Evolutionary conservation across 768 basidiomycete genomes (phyloP).

Genomic region (Leccinum subgranulosum): DNA sequence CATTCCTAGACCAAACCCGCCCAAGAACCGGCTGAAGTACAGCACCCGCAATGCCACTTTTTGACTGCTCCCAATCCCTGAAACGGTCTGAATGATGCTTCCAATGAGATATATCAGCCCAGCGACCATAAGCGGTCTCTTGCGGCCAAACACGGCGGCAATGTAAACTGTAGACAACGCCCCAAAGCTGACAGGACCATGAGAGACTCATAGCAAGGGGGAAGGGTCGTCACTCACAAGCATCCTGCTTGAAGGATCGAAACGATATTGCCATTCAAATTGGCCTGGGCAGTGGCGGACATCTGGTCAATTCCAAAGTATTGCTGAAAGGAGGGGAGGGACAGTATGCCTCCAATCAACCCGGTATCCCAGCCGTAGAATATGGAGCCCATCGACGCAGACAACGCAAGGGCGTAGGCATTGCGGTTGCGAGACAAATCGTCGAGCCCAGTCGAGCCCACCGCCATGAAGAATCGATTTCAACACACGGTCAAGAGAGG

Average conservation of each 20-base stretch:
- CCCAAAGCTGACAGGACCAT: slow-evolving; percentile 35
- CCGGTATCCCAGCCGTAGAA: slow-evolving; percentile 51
- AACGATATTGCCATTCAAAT: slow-evolving; percentile 51
- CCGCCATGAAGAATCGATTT: not conserved
- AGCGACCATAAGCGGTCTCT: slow-evolving; percentile 40
- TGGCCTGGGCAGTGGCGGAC: slow-evolving; percentile 35
- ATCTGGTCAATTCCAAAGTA: slow-evolving; percentile 46
- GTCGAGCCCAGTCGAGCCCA: slow-evolving; percentile 25
- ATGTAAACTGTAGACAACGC: slow-evolving; percentile 40
- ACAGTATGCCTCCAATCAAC: slow-evolving; percentile 48
- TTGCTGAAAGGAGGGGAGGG: slow-evolving; percentile 43
- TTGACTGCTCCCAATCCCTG: slow-evolving; percentile 39
- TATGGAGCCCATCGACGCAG: slow-evolving; percentile 46
- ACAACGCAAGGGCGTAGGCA: slow-evolving; percentile 43
- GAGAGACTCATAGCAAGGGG: not conserved
- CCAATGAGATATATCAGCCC: slow-evolving; percentile 48
- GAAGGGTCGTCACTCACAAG: slow-evolving; percentile 34
- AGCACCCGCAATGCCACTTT: slow-evolving; percentile 36
- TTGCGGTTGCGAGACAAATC: slow-evolving; percentile 36
- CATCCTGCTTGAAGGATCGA: slow-evolving; percentile 47
- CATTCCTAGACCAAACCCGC: slow-evolving; percentile 61
- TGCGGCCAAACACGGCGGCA: slow-evolving; percentile 44
- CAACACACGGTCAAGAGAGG: not conserved
- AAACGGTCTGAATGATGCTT: slow-evolving; percentile 42
- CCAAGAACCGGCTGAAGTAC: slow-evolving; percentile 52